Evolutionary conservation across 148 eudicot species (phyloP).

Genomic region (Rhododendron vialii): DNA sequence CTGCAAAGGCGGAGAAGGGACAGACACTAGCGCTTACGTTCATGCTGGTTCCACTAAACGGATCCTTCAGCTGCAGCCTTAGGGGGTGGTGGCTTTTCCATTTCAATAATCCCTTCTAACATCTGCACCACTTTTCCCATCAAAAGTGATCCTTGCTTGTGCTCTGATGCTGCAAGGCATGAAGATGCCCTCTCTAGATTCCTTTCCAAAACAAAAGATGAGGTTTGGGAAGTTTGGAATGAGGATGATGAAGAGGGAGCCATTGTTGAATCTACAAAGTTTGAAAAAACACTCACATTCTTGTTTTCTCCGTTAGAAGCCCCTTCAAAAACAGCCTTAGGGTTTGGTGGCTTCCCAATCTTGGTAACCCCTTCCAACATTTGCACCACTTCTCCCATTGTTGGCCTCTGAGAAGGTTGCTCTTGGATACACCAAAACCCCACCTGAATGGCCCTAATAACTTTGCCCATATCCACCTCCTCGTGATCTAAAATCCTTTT

Average conservation of each 20-base stretch:
- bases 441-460: constrained; percentile 48
- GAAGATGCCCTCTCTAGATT: constrained; percentile 46
- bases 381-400: constrained; percentile 82
- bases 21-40: constrained; percentile 33
- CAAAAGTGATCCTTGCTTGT: not conserved
- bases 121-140: constrained; percentile 90
- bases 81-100: constrained; percentile 62
- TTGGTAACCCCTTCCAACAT: constrained; percentile 72
- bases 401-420: constrained; percentile 72
- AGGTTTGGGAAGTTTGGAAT: constrained; percentile 20
- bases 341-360: constrained; percentile 61
- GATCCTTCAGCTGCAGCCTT: constrained; percentile 41
- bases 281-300: constrained; percentile 33
- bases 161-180: constrained; percentile 26
- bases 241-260: constrained; percentile 39
- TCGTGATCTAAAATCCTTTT: constrained; percentile 27
- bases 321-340: constrained; percentile 44
- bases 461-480: constrained; percentile 53
- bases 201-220: constrained; percentile 38
- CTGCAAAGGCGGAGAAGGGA: constrained; percentile 28
- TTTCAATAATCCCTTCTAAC: constrained; percentile 68
- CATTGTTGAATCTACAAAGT: constrained; percentile 25
- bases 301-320: constrained; percentile 27
- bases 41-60: constrained; percentile 34
- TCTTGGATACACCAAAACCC: constrained; percentile 93